phyloP scores from a whole-genome alignment of 495 filamentous ascomycete species.

The Penicillium turbatum region DNA sequence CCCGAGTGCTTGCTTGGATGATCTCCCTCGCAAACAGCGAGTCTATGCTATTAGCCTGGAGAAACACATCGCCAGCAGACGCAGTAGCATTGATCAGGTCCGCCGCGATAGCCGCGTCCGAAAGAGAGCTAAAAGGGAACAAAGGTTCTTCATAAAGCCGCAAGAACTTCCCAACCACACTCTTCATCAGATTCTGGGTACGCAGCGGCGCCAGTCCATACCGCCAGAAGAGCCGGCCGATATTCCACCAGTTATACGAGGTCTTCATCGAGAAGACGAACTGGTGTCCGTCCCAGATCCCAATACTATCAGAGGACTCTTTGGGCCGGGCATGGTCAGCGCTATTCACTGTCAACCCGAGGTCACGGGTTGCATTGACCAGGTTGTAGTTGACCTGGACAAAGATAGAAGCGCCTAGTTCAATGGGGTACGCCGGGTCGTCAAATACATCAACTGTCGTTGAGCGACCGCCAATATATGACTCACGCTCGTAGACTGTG shows the following conservation, averaged over 20 bases:
- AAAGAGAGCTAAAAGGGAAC: constrained; percentile 80
- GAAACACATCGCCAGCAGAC: constrained; percentile 64
- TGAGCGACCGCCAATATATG: constrained; percentile 80
- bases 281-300: constrained; percentile 75
- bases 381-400: constrained; percentile 82
- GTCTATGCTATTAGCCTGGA: constrained; percentile 64
- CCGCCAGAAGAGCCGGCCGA: constrained; percentile 73
- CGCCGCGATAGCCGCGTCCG: constrained; percentile 57
- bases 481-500: constrained; percentile 80
- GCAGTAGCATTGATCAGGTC: constrained; percentile 62
- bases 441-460: constrained; percentile 82
- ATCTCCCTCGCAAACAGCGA: constrained; percentile 72
- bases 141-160: constrained; percentile 73
- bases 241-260: constrained; percentile 69
- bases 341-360: constrained; percentile 54
- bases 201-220: constrained; percentile 77
- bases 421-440: constrained; percentile 65
- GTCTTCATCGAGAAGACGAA: constrained; percentile 66
- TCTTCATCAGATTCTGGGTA: constrained; percentile 68
- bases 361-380: constrained; percentile 64
- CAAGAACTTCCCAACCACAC: constrained; percentile 67
- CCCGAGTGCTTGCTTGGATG: constrained; percentile 85
- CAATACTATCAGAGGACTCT: constrained; percentile 51
- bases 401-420: constrained; percentile 91
- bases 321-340: constrained; percentile 31